phyloP scores from a whole-genome alignment of 176 grass and related monocot species.

The Pontederia paniculata region DNA sequence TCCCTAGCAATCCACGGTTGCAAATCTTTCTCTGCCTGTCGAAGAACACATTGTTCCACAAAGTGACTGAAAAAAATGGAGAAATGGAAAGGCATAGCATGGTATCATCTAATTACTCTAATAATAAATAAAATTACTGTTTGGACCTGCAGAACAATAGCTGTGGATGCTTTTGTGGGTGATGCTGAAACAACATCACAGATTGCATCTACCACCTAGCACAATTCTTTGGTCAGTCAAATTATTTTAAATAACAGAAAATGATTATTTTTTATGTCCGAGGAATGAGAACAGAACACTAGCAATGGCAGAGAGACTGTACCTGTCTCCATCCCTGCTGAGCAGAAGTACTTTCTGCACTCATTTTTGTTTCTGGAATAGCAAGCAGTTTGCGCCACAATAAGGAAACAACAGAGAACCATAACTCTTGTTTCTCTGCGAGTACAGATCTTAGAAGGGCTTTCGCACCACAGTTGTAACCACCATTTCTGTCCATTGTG shows the following conservation, averaged over 20 bases:
- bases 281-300: no score
- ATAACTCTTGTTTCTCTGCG: constrained; percentile 83
- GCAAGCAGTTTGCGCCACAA: constrained; percentile 95
- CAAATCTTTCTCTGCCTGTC: constrained; percentile 81
- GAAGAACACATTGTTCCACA: constrained; percentile 34
- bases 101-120: not conserved
- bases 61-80: constrained; percentile 32
- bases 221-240: not conserved
- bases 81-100: not conserved
- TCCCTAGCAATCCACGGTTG: constrained; percentile 97
- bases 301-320: constrained; percentile 5
- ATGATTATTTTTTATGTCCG: no score
- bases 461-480: constrained; percentile 58
- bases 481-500: constrained; percentile 88
- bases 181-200: constrained; percentile 97
- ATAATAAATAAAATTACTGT: constrained; percentile 21
- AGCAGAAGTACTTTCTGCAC: constrained; percentile 96
- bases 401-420: constrained; percentile 92
- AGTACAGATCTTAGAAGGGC: constrained; percentile 77
- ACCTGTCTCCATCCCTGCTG: constrained; percentile 99
- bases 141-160: constrained; percentile 90
- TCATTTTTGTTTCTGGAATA: constrained; percentile 94
- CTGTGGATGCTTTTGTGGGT: constrained; percentile 83
- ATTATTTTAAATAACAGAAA: no score
- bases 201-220: constrained; percentile 91